Evolutionary conservation across 2,329 filamentous ascomycete genomes (phyloP), one percentile per base, ranked within the genome.

Genomic region (Colletotrichum kahawae): DNA sequence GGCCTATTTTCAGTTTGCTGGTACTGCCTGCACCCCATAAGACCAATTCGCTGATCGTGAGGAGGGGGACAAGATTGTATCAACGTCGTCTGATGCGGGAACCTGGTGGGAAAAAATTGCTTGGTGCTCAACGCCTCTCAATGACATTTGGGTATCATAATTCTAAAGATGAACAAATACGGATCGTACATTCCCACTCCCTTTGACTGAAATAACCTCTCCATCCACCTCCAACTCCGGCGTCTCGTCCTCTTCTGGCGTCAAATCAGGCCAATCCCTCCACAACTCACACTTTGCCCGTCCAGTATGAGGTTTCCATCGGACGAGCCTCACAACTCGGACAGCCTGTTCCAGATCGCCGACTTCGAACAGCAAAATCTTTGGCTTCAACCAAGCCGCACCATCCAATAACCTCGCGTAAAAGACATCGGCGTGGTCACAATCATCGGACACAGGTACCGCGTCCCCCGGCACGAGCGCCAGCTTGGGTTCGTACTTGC

Each of bases 401-500:
- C 94, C 83, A 0, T 89, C 83, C 2, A 95, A 82, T 1, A 97
- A 84, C 7, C 89, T 87, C 4, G 88, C 88, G 80, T 97, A 97
- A 81, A 97, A 97, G 2, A 90, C 83, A 68, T 92, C 86, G 71
- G 89, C 87, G 54, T 80, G 81, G 7, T 78, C 71, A 78, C 85
- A 86, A 12, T 79, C 78, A 13, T 72, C 31, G 5, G 85, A 83
- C 12, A 78, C 67, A 13, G 81, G 78, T 5, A 85, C 71, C 57
- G 72, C 72, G 4, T 80, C 72, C 16, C 77, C 77, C 1, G 90
- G 90, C 12, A 98, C 94, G 16, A 98, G 88, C 1, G 97, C 97
- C 14, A 94, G 84, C 77, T 87, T 90, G 5, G 97, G 97, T 84
- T 99, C 97, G 81, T 92, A 95, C 60, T 92, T 92, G 18, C 95